Base-by-base conservation (phyloP, 805 yeast species). In the Pichia scutulata region DNA sequence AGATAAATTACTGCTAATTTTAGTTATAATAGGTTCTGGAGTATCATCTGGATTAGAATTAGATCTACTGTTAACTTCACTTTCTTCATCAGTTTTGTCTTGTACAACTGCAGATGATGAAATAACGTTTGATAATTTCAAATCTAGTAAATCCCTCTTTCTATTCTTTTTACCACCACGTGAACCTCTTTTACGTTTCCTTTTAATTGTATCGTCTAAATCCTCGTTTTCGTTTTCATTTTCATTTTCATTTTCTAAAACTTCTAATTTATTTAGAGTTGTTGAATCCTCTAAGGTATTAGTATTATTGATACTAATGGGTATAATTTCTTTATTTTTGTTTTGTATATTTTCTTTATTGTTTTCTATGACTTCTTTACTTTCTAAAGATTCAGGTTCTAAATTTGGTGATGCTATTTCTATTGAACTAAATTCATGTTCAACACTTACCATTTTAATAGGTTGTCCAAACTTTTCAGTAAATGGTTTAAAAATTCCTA, bases 161-260 rank as follows among this genome's bases (percentile, higher is more conserved):
- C 73, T 78, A 44, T 76, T 67, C 59, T 84, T 77, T 57, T 81
- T 81, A 0, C 96, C 95, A 14, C 96, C 96, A 52, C 97, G 72
- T 10, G 84, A 74, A 5, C 97, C 97, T 60, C 97, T 76, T 61
- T 87, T 89, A 25, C 96, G 73, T 59, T 77, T 83, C 65, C 80
- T 82, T 30, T 46, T 41, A 28, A 14, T 33, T 8, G 39, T 39
- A 39, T 53, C 52, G 23, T 48, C 51, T 39, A 48, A 40, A 8
- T 41, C 46, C 4, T 41, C 39, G 39, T 30, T n/a, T n/a, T 33
- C 37, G 19, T n/a, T n/a, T n/a, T 33, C 37, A 21, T n/a, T n/a
- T n/a, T n/a, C n/a, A n/a, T n/a, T n/a, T n/a, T 33, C 37, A 10
- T n/a, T n/a, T n/a, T 33, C 37, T 16, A 33, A 8, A 33, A n/a